A percentile compares a stretch with the other conserved stretches of the same genome.
phyloP scores from a whole-genome alignment of 2,329 filamentous ascomycete genomes.

The Colletotrichum spinosum region DNA sequence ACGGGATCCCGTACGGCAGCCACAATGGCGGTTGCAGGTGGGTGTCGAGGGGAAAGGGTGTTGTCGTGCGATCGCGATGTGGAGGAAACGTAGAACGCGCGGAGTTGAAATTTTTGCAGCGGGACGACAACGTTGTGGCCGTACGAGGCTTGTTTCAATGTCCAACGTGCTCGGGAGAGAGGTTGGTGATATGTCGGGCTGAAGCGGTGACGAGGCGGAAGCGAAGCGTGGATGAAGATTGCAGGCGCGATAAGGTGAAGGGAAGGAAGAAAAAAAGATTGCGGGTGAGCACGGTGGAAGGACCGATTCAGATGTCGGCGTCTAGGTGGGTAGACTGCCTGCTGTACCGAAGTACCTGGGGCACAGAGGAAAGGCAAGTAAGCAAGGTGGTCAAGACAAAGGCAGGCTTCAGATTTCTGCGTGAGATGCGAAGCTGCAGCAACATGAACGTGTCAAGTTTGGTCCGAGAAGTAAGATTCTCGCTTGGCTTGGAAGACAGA shows the following conservation, averaged over 20 bases:
- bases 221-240: not conserved
- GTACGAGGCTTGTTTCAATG: too few species aligned
- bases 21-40: conserved; percentile 21
- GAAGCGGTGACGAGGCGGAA: not conserved
- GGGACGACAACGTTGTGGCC: not conserved
- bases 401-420: too few species aligned
- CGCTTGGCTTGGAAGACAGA: too few species aligned
- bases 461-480: too few species aligned
- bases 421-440: too few species aligned
- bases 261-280: conserved; percentile 23
- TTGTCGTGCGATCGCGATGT: not conserved
- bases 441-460: too few species aligned
- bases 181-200: too few species aligned
- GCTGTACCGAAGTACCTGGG: conserved; percentile 1
- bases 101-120: conserved; percentile 10
- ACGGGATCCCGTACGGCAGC: conserved; percentile 21
- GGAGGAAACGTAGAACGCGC: conserved; percentile 8
- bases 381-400: too few species aligned
- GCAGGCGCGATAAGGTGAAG: conserved; percentile 3
- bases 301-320: conserved; percentile 22
- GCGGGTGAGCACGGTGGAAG: conserved; percentile 25
- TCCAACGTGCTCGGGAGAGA: too few species aligned
- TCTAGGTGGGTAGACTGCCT: conserved; percentile 13
- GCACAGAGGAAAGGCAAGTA: too few species aligned
- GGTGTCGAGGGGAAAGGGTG: not conserved